Evolutionary conservation across 2,329 filamentous ascomycete species (phyloP), one percentile per base, ranked within the genome.

Genomic region (Pseudogymnoascus sp.): DNA sequence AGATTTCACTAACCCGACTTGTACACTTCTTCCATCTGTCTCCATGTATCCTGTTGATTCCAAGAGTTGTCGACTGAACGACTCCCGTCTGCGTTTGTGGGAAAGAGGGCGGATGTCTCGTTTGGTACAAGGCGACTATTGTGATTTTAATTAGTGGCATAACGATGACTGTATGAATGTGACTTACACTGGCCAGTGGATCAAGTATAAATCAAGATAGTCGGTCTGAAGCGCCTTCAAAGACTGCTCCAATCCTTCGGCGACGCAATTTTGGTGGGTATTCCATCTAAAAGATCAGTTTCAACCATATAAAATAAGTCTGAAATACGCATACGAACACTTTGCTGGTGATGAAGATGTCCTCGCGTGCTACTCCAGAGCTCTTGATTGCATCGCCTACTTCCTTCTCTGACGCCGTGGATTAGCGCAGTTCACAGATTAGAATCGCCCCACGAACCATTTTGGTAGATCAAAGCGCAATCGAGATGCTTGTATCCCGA

Each of bases 301-400:
- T 8, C 3, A n/a, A 9, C n/a, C 5, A 18, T 31, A 7, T 13
- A 52, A 15, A 5, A n/a, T 5, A 48, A 21, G 25, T 18, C 2
- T 25, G 5, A 13, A 21, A 7, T 35, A 52, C 59, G 18, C n/a
- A 7, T 35, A 52, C 59, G 18, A 25, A 60, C 15, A 84, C 73
- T 74, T 85, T 86, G 65, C 77, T 78, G 10, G 82, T 84, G 62
- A 81, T 74, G 59, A 72, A 73, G 58, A 79, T 73, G 1, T 78
- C 73, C 37, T 69, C 70, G 15, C 74, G 74, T 64, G 70, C 69
- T 60, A 77, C 64, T 64, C 74, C 67, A 58, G 71, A 73, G 52
- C 60, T 58, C 59, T 61, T 63, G 33, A 78, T 73, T 15, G 73
- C 77, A 21, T 72, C 67, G 3, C 77, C 76, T 35, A 78, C 75